Conservation (phyloP, 352 stramenopile species). For the Phytophthora cactorum region DNA sequence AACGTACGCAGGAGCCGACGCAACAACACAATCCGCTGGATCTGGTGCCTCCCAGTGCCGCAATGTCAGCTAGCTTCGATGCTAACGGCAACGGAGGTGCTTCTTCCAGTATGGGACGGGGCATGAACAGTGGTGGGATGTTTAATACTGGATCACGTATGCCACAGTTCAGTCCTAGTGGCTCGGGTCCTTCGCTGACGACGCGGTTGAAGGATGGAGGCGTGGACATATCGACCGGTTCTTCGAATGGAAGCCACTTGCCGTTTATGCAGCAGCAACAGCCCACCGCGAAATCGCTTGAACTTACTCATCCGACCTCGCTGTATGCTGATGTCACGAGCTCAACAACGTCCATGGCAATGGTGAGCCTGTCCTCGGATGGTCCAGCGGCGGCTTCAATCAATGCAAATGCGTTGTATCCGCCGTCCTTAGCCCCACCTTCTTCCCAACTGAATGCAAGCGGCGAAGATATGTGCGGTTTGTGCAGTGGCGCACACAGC, state of each 20-base stretch:
- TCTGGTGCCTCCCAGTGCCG: constrained; percentile 34
- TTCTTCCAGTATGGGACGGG: constrained; percentile 30
- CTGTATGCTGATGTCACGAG: constrained; percentile 41
- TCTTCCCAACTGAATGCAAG: constrained; percentile 25
- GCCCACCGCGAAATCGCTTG: constrained; percentile 27
- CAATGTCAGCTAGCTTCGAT: constrained; percentile 33
- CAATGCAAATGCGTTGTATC: constrained; percentile 40
- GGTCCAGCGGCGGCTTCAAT: constrained; percentile 27
- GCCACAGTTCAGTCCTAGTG: constrained; percentile 37
- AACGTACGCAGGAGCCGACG: constrained; percentile 30
- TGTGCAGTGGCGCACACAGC: constrained; percentile 54
- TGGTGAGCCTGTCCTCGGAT: constrained; percentile 40
- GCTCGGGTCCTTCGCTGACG: constrained; percentile 29
- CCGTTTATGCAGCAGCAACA: constrained; percentile 43
- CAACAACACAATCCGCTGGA: constrained; percentile 35
- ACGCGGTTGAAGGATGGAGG: constrained; percentile 42
- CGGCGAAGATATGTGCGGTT: constrained; percentile 40
- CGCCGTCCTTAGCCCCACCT: constrained; percentile 28
- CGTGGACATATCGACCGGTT: constrained; percentile 38
- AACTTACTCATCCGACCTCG: constrained; percentile 32
- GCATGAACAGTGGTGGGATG: constrained; percentile 37
- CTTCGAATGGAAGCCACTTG: constrained; percentile 37
- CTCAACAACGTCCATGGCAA: constrained; percentile 41
- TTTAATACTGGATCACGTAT: constrained; percentile 38
- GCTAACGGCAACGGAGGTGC: constrained; percentile 23